phyloP scores from a whole-genome alignment of 2,329 filamentous ascomycete genomes.

The Ascochyta pisi region DNA sequence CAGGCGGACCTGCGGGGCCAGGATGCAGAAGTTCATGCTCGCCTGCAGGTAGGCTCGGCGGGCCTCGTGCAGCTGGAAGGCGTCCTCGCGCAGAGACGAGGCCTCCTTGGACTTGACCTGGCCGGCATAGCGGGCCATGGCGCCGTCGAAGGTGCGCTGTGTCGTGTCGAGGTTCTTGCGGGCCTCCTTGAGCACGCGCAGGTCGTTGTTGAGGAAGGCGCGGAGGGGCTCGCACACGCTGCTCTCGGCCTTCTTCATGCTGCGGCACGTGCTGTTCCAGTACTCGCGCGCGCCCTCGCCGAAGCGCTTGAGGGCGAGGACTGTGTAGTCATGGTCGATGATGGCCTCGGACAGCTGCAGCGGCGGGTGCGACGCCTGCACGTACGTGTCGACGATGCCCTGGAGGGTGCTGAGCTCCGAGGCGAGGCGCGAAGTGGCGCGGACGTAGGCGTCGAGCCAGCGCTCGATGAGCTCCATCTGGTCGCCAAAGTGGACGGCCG shows the following conservation, averaged over 20 bases:
- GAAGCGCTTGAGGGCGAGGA: slow-evolving; percentile 83
- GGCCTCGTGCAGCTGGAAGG: slow-evolving; percentile 92
- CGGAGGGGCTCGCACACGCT: slow-evolving; percentile 83
- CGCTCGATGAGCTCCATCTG: slow-evolving; percentile 89
- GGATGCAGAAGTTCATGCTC: slow-evolving; percentile 90
- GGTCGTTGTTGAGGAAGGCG: slow-evolving; percentile 76
- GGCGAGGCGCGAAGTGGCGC: slow-evolving; percentile 66
- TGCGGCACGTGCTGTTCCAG: slow-evolving; percentile 77
- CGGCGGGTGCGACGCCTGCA: slow-evolving; percentile 77
- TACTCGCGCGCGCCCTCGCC: slow-evolving; percentile 87
- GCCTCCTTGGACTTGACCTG: slow-evolving; percentile 95
- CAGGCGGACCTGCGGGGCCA: slow-evolving; percentile 83
- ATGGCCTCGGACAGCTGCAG: slow-evolving; percentile 78
- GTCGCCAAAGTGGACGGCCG: slow-evolving; percentile 83
- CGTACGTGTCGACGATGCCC: slow-evolving; percentile 76
- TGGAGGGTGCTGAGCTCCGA: slow-evolving; percentile 77
- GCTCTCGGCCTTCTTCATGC: slow-evolving; percentile 78
- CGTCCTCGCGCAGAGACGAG: slow-evolving; percentile 89
- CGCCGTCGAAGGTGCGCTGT: slow-evolving; percentile 84
- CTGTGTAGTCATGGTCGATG: slow-evolving; percentile 93
- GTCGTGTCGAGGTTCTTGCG: slow-evolving; percentile 76
- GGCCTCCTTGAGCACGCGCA: slow-evolving; percentile 85
- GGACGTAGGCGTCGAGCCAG: slow-evolving; percentile 82
- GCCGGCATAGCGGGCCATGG: slow-evolving; percentile 79
- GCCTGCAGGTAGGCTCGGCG: slow-evolving; percentile 89